Conservation (phyloP, 192 early-diverging fungal genomes). For the Coemansia sp. region DNA sequence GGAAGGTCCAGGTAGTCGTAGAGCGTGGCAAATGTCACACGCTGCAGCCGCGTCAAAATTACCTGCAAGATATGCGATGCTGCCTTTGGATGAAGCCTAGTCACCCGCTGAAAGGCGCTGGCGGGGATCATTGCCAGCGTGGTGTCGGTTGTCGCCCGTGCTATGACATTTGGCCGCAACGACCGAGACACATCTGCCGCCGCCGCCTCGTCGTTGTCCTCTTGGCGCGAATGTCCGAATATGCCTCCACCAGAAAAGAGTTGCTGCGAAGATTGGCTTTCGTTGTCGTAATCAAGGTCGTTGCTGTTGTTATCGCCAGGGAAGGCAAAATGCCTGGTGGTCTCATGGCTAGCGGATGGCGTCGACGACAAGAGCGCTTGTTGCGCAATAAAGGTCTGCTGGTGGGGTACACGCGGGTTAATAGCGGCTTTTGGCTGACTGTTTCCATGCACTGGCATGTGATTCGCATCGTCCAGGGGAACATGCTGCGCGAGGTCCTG, state of each 20-base stretch:
- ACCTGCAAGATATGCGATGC: slow-evolving; percentile 95
- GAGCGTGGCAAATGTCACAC: slow-evolving; percentile 90
- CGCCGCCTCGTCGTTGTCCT: no score
- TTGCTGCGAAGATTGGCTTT: neutral
- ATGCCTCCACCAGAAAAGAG: neutral
- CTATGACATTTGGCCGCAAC: slow-evolving; percentile 76
- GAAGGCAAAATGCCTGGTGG: neutral
- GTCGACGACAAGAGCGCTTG: neutral
- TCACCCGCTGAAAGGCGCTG: slow-evolving; percentile 85
- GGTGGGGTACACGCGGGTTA: neutral
- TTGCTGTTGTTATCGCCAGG: neutral
- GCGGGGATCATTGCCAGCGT: slow-evolving; percentile 94
- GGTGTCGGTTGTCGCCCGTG: slow-evolving; percentile 81
- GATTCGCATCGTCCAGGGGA: slow-evolving; percentile 1
- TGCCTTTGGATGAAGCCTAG: slow-evolving; percentile 87
- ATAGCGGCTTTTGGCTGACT: neutral
- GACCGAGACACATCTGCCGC: slow-evolving; percentile 21
- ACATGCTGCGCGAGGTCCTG: slow-evolving; percentile 4
- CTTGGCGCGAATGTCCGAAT: neutral
- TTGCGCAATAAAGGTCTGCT: slow-evolving; percentile 7
- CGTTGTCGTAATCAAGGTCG: no score
- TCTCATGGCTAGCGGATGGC: slow-evolving; percentile 3
- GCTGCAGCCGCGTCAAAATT: slow-evolving; percentile 92
- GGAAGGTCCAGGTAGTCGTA: slow-evolving; percentile 86
- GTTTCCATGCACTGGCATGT: slow-evolving; percentile 4